Evolutionary conservation across 2,329 filamentous ascomycete species (phyloP).

Genomic region (Nigrospora oryzae): DNA sequence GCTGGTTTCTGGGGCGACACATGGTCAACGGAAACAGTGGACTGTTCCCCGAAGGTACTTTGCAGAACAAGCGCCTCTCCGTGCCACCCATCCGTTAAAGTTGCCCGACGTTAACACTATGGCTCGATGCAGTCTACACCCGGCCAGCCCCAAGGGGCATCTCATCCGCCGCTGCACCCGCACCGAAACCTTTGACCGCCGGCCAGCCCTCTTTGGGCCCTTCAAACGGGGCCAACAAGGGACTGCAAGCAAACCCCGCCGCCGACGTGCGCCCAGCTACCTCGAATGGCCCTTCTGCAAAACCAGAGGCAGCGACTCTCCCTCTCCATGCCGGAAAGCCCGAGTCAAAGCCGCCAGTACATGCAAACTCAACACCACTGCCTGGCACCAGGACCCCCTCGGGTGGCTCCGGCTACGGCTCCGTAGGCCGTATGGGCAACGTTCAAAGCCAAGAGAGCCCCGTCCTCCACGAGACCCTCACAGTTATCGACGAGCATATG

Average conservation of each 20-base stretch:
- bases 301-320: slow-evolving; percentile 26
- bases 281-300: slow-evolving; percentile 8
- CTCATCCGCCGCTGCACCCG: slow-evolving; percentile 7
- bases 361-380: slow-evolving; percentile 11
- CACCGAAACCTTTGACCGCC: too few species aligned
- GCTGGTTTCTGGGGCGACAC: slow-evolving; percentile 75
- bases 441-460: slow-evolving; percentile 40
- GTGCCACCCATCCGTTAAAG: neutral
- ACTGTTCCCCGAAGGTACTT: slow-evolving; percentile 73
- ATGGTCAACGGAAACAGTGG: slow-evolving; percentile 65
- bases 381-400: slow-evolving; percentile 9
- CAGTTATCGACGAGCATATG: slow-evolving; percentile 95
- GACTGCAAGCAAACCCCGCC: slow-evolving; percentile 16
- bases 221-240: slow-evolving; percentile 7
- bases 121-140: slow-evolving; percentile 45
- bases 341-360: slow-evolving; percentile 18
- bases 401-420: slow-evolving; percentile 23
- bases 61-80: too few species aligned
- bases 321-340: slow-evolving; percentile 32
- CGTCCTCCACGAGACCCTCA: slow-evolving; percentile 89
- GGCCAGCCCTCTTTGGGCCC: too few species aligned
- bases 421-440: slow-evolving; percentile 24
- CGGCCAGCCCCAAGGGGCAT: slow-evolving; percentile 43
- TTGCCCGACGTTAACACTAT: neutral
- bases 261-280: slow-evolving; percentile 15